Base-by-base conservation (phyloP, 345 rosid species). In the Lepidium aucheri region DNA sequence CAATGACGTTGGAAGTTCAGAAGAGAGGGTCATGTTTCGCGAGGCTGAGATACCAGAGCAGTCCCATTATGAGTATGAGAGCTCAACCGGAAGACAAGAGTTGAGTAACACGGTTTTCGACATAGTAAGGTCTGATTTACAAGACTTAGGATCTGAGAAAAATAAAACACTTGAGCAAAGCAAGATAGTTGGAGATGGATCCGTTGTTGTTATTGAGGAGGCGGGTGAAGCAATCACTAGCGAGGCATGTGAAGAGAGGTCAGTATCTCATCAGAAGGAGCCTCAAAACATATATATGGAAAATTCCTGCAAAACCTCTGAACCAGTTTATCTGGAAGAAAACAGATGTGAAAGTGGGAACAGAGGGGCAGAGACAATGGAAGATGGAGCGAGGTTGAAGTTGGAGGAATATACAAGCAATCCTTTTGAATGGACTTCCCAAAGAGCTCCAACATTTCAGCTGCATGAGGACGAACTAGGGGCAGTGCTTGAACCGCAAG, bases 341-440 rank as follows among this genome's bases (percentile, higher is more conserved):
- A 24, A 35, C 9, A 38, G 9, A 38, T 46, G 7, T 57, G 32
- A 24, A 36, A 47, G 73, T 38, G 73, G 58, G 59, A 30, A 33
- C 53, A 16, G 63, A 62, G 34, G 38, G 47, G 44, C 10, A 46
- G 69, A 74, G 72, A 70, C 73, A 41, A 56, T n/a, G 12, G 69
- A 50, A 75, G 68, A 69, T 58, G 60, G 58, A 55, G 46, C 41
- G 17, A 55, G 22, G 43, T 28, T 47, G 45, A 68, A 71, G 35
- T 38, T 63, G 59, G 50, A 64, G 13, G 65, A 56, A 40, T 56
- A 15, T 47, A 38, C 63, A n/a, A 63, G 34, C 46, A 64, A 64
- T 53, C 16, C 60, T 65, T 45, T 20, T 49, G 60, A 71, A 71
- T 71, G 69, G 65, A 72, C 44, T 46, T 18, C 65, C 18, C 33